Evolutionary conservation across 805 yeast genomes (phyloP), one percentile per base, ranked within the genome.

Genomic region (Myxozyma melibiosi): DNA sequence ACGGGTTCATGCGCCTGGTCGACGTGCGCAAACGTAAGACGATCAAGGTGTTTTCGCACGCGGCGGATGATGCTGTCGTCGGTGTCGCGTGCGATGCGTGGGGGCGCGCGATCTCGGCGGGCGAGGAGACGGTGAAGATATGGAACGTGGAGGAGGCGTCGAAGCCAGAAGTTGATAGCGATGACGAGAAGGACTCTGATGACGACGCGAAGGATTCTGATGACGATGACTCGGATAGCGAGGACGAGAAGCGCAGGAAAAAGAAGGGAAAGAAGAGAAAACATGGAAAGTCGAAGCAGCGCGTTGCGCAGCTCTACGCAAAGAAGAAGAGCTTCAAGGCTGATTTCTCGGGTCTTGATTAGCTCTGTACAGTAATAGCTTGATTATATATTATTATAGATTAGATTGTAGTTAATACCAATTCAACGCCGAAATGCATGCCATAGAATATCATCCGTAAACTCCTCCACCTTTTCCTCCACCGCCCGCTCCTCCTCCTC

Each of bases 101-200:
- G 54, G 94, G 90, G 67, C 79, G 96, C 58, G 74, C 90, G 52
- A 82, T 88, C 2, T 84, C 88, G 69, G 90, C 86, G 4, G 94
- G 96, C 20, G 86, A 91, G 90, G 92, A 88, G 45, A 77, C 79
- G 27, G 74, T 92, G 55, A 86, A 84, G 65, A 75, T 92, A 4
- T 92, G 98, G 98, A 76, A 80, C 7, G 53, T 51, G 4, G 53
- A 35, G 2, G 33, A 16, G 49, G 39, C n/a, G 41, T 41, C 35
- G 53, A 27, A 37, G 18, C 22, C 43, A 11, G 37, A 48, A 7
- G 7, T 18, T 16, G 44, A 38, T 1, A 20, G n/a, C 13, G 72
- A 58, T 9, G 77, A 70, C 2, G 73, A 70, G 1, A 76, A 67
- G 5, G 73, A 69, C 2, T 74, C 66, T 7, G 71, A 63, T 8